Percentiles rank a stretch among this genome's conserved stretches.
phyloP scores from a whole-genome alignment of 1,284 basidiomycete species.

The Marasmius sp. region DNA sequence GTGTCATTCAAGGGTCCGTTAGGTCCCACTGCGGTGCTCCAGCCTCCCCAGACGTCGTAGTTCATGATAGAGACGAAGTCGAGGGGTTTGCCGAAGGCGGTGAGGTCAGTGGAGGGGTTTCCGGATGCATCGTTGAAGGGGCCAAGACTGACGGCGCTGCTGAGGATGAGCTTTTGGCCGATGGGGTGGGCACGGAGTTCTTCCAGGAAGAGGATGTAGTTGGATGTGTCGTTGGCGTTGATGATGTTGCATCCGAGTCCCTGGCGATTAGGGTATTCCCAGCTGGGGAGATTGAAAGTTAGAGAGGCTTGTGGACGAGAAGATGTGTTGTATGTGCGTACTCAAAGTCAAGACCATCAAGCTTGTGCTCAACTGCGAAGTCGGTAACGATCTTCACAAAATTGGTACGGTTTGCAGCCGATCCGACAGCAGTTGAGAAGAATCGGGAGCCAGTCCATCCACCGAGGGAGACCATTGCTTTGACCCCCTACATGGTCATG shows the following conservation, averaged over 20 bases:
- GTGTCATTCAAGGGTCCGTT: slow-evolving; percentile 86
- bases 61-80: slow-evolving; percentile 7
- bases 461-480: slow-evolving; percentile 67
- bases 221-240: slow-evolving; percentile 41
- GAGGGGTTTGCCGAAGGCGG: slow-evolving; percentile 27
- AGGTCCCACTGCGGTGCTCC: slow-evolving; percentile 49
- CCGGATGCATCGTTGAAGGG: slow-evolving; percentile 58
- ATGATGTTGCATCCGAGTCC: slow-evolving; percentile 49
- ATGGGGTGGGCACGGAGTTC: slow-evolving; percentile 44
- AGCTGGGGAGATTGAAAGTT: slow-evolving; percentile 36
- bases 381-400: slow-evolving; percentile 58
- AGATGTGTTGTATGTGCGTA: slow-evolving; percentile 22
- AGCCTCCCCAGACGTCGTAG: slow-evolving; percentile 17
- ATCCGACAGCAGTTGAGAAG: slow-evolving; percentile 60
- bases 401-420: slow-evolving; percentile 43
- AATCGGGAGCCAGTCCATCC: slow-evolving; percentile 68
- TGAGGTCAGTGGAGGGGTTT: slow-evolving; percentile 53
- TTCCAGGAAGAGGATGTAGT: slow-evolving; percentile 46
- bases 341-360: slow-evolving; percentile 73
- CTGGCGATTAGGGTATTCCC: slow-evolving; percentile 64
- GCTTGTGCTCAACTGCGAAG: slow-evolving; percentile 51
- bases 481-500: slow-evolving; percentile 37
- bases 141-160: slow-evolving; percentile 54
- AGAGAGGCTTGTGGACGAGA: not conserved
- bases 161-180: slow-evolving; percentile 46